A percentile compares a stretch with the other conserved stretches of the same genome.
Conservation (phyloP, 495 filamentous ascomycete species). For the Podospora pseudocomata region DNA sequence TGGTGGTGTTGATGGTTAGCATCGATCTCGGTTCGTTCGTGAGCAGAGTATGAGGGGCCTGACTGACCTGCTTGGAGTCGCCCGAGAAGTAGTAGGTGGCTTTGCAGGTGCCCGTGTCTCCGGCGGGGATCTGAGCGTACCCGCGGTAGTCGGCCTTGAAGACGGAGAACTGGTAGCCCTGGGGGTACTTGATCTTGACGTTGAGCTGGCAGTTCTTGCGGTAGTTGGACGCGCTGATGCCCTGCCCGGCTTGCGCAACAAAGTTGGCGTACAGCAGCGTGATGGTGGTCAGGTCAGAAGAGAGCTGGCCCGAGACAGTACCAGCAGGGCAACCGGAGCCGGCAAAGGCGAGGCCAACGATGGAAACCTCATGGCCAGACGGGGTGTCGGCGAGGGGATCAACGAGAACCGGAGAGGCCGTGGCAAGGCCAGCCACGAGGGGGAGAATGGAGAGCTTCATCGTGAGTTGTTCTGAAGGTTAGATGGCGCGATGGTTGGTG, state of each 20-base stretch:
- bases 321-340: constrained; percentile 50
- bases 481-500: background rate
- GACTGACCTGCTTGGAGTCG: constrained; percentile 26
- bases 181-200: constrained; percentile 48
- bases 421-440: constrained; percentile 19
- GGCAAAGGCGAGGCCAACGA: constrained; percentile 44
- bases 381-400: constrained; percentile 18
- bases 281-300: constrained; percentile 43
- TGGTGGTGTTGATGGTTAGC: background rate
- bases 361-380: constrained; percentile 31
- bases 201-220: constrained; percentile 53
- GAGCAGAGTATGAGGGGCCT: background rate
- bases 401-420: constrained; percentile 7
- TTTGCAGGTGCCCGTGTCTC: constrained; percentile 45
- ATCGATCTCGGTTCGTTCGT: background rate
- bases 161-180: constrained; percentile 51
- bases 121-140: constrained; percentile 41
- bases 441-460: constrained; percentile 19
- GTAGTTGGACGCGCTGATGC: constrained; percentile 35
- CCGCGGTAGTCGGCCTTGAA: constrained; percentile 51
- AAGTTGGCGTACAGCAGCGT: constrained; percentile 47
- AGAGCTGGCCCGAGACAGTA: constrained; percentile 39
- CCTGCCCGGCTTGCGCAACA: constrained; percentile 43
- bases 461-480: background rate
- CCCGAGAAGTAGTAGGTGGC: constrained; percentile 54